Conservation (phyloP, 2,329 filamentous ascomycete species). For the Penicillium sp. region DNA sequence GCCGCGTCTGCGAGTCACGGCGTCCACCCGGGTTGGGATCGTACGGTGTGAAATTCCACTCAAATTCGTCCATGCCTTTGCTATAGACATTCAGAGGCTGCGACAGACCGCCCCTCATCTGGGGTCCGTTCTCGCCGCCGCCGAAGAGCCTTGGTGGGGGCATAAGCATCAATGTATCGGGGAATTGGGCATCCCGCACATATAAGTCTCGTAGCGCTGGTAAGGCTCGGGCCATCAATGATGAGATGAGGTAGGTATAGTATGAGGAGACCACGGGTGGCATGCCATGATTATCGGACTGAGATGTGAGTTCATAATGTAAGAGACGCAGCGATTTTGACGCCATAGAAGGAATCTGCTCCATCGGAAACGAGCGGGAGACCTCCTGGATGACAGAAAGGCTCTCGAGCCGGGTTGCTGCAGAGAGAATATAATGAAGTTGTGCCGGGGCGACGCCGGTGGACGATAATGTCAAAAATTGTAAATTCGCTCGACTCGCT, state of each 20-base stretch:
- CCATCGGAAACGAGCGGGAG: constrained; percentile 54
- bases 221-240: constrained; percentile 70
- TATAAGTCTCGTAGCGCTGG: constrained; percentile 73
- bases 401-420: constrained; percentile 41
- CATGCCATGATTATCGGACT: constrained; percentile 55
- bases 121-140: constrained; percentile 30
- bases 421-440: constrained; percentile 43
- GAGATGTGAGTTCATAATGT: constrained; percentile 72
- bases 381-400: constrained; percentile 58
- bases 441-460: constrained; percentile 59
- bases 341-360: constrained; percentile 58
- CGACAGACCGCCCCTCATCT: constrained; percentile 40
- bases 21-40: constrained; percentile 45
- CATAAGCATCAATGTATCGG: constrained; percentile 70
- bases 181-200: constrained; percentile 78
- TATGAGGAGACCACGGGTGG: constrained; percentile 58
- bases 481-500: constrained; percentile 59
- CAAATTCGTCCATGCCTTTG: constrained; percentile 63
- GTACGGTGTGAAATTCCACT: constrained; percentile 65
- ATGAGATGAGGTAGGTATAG: constrained; percentile 82
- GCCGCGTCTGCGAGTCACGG: constrained; percentile 41
- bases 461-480: constrained; percentile 64
- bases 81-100: constrained; percentile 61
- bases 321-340: constrained; percentile 68
- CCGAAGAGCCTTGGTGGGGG: constrained; percentile 59